phyloP scores from a whole-genome alignment of 164 flowering plant genomes.

The Warburgia ugandensis region DNA sequence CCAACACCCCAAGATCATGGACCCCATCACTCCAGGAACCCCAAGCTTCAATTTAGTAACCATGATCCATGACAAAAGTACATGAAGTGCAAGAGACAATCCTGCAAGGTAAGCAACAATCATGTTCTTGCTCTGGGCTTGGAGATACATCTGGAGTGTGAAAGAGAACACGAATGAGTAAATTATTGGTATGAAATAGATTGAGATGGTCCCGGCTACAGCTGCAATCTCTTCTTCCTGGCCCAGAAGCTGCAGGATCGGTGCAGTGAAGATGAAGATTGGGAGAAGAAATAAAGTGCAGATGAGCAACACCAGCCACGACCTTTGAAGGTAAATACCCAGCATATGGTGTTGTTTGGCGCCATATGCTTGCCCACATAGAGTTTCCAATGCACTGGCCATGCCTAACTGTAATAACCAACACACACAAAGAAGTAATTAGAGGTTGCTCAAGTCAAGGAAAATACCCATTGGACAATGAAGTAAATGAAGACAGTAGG shows the following conservation, averaged over 20 bases:
- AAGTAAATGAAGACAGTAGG: too few species aligned
- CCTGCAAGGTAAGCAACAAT: conserved; percentile 41
- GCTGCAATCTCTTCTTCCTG: conserved; percentile 28
- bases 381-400: conserved; percentile 58
- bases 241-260: conserved; percentile 35
- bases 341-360: conserved; percentile 51
- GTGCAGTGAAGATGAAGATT: conserved; percentile 31
- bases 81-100: conserved; percentile 25
- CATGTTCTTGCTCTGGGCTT: conserved; percentile 46
- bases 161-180: conserved; percentile 28
- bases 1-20: conserved; percentile 39
- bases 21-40: conserved; percentile 33
- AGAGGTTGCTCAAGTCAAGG: too few species aligned
- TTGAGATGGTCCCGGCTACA: conserved; percentile 24
- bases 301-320: conserved; percentile 37
- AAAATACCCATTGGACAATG: too few species aligned
- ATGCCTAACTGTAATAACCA: conserved; percentile 47
- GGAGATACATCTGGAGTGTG: conserved; percentile 47
- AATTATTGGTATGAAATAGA: conserved; percentile 33
- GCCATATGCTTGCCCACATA: conserved; percentile 67
- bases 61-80: conserved; percentile 41
- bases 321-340: conserved; percentile 58
- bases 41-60: conserved; percentile 25
- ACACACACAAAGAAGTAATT: not conserved
- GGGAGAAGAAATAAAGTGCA: conserved; percentile 31